phyloP scores from a whole-genome alignment of 2,329 filamentous ascomycete species.

The Helicocarpus griseus region DNA sequence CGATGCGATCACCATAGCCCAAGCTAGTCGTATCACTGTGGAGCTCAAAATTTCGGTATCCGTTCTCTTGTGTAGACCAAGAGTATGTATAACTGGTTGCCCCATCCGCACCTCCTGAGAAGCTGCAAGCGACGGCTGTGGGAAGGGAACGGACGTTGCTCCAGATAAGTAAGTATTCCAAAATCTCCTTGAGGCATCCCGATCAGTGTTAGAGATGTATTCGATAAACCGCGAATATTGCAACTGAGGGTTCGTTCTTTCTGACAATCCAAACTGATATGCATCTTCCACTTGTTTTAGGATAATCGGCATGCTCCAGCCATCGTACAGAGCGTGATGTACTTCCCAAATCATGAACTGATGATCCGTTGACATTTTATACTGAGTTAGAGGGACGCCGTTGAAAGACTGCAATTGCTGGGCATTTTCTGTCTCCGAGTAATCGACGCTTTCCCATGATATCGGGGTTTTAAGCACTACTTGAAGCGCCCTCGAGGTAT shows the following conservation, averaged over 20 bases:
- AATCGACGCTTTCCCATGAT: conserved; percentile 23
- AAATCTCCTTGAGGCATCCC: conserved; percentile 10
- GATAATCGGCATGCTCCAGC: conserved; percentile 34
- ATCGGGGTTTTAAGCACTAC: conserved; percentile 30
- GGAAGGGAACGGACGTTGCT: conserved; percentile 10
- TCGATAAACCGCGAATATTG: conserved; percentile 17
- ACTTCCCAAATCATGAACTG: conserved; percentile 40
- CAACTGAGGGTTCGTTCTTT: conserved; percentile 5
- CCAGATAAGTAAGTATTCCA: conserved; percentile 14
- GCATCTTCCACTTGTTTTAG: conserved; percentile 28
- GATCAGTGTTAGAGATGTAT: conserved; percentile 15
- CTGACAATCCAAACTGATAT: conserved; percentile 16
- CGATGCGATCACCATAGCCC: conserved; percentile 27
- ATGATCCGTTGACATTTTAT: conserved; percentile 24
- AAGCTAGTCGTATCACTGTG: conserved; percentile 31
- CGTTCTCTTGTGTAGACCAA: not conserved
- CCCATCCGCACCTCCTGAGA: not conserved
- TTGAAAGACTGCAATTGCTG: conserved; percentile 21
- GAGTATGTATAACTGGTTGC: conserved; percentile 1
- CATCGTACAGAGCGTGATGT: conserved; percentile 46
- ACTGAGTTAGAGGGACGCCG: conserved; percentile 26
- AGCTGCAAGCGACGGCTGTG: conserved; percentile 7
- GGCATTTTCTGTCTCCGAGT: conserved; percentile 19
- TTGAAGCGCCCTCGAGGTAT: conserved; percentile 29
- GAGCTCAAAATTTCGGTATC: conserved; percentile 16